phyloP scores from a whole-genome alignment of 2,329 filamentous ascomycete genomes.

The Cercospora beticola region DNA sequence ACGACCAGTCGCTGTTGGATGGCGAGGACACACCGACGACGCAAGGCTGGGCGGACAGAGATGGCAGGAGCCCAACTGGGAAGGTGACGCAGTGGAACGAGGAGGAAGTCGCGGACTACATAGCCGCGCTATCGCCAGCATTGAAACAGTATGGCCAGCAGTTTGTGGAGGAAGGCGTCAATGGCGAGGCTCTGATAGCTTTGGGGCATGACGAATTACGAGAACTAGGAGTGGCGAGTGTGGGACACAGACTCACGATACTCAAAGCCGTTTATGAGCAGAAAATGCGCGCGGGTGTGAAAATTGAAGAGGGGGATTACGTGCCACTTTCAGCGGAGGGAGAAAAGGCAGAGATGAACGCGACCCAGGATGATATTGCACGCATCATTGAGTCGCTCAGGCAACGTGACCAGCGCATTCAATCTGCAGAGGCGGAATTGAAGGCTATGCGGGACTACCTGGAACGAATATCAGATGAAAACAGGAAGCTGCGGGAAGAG shows the following conservation, averaged over 20 bases:
- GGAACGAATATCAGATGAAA: slow-evolving; percentile 67
- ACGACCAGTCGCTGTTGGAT: slow-evolving; percentile 38
- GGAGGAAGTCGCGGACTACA: slow-evolving; percentile 87
- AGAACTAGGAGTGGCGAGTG: slow-evolving; percentile 88
- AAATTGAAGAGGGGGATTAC: slow-evolving; percentile 90
- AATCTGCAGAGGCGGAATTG: slow-evolving; percentile 77
- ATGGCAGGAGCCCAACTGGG: slow-evolving; percentile 61
- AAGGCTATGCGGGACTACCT: slow-evolving; percentile 64
- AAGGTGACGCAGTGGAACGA: slow-evolving; percentile 78
- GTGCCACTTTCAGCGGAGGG: slow-evolving; percentile 88
- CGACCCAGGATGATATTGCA: slow-evolving; percentile 89
- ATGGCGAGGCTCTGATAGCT: slow-evolving; percentile 85
- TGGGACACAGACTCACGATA: slow-evolving; percentile 91
- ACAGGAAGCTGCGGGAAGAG: slow-evolving; percentile 83
- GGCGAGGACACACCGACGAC: slow-evolving; percentile 76
- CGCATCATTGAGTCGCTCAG: slow-evolving; percentile 86
- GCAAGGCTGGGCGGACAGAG: slow-evolving; percentile 38
- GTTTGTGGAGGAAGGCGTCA: slow-evolving; percentile 81
- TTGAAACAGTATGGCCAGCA: slow-evolving; percentile 38
- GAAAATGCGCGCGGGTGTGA: slow-evolving; percentile 89
- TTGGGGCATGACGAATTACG: slow-evolving; percentile 91
- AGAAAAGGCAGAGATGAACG: slow-evolving; percentile 78
- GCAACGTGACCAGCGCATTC: slow-evolving; percentile 86
- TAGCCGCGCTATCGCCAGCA: slow-evolving; percentile 49
- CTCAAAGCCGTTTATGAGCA: slow-evolving; percentile 95